Base-by-base conservation (phyloP, 176 grass and related monocot species). In the Tuctoria greenei region DNA sequence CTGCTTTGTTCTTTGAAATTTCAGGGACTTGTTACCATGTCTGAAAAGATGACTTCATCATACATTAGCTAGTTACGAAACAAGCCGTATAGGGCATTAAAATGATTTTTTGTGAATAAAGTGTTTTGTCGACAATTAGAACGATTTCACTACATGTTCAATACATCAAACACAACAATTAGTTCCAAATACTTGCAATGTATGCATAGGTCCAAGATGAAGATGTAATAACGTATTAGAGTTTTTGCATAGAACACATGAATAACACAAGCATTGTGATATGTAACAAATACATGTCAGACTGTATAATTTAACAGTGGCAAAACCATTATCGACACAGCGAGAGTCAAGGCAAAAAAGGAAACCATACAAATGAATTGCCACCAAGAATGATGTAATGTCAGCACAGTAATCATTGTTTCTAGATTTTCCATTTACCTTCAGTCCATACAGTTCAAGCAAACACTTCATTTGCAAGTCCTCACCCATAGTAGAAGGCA, bases 381-480 rank as follows among this genome's bases (percentile, higher is more conserved):
- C 12, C 65, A 74, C 51, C 12, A 34, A 58, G 76, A 37, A 61
- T 18, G 85, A 73, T 45, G 31, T 9, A 70, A 72, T 28, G 27
- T 36, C 52, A 57, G 28, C 40, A 67, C 78, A 65, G 20, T 68
- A 80, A 74, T 72, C 46, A 26, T 38, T 71, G 55, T 47, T 76
- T 79, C 56, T 39, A 41, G 54, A 57, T 80, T 54, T 17, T 21
- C 3, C 27, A 69, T 58, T 88, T 92, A 99, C 95, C 95, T 99
- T 99, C 65, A 99, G 84, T 43, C 95, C 91, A 24, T 99, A 99
- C 63, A 99, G 69, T 89, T 99, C 95, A 83, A 99, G 82, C 85
- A 99, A 95, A 86, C 95, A 99, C 76, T 95, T 99, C 91, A 92
- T 95, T 92, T 99, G 91, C 79, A 95, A 51, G 68, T 99, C 89